Evolutionary conservation across 106 monocot species (phyloP), one percentile per base, ranked within the genome.

Genomic region (Phalaenopsis aphrodite): DNA sequence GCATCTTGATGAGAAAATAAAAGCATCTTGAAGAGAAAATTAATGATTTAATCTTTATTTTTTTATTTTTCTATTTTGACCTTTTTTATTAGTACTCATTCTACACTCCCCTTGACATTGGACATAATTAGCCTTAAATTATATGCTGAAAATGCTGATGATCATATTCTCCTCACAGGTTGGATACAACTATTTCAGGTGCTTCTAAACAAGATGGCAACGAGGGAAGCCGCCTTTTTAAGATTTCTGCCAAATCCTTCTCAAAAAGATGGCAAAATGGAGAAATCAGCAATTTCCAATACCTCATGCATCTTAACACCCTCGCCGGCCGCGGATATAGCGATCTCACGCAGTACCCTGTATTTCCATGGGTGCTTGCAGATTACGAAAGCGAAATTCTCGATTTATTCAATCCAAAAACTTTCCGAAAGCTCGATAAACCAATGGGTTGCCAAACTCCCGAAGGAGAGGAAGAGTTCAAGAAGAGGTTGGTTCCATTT

Each of bases 351-450:
- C 99, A 99, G 49, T 99, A 99, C 80, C 99, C 99, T 75, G 99
- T 99, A n/a, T 99, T 99, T 79, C 99, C 99, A 43, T 99, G 99
- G 99, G 95, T 99, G 69, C 88, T 99, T 79, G 91, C 93, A 46
- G 94, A 99, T 81, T 99, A 99, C 78, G 95, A 99, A 61, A 99
- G 93, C 77, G 93, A 99, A 67, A 76, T 66, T 78, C 71, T 99
- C 72, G 95, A 99, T 87, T 78, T 99, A 41, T 72, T 82, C 47
- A 89, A 88, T 56, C 91, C 99, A 49, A 86, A 82, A 81, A 84
- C 86, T 21, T 99, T 95, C 80, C 90, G 99, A 43, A 99, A 87
- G 80, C 87, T 99, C 81, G 90, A 95, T 78, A 99, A 99, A 79
- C 99, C 99, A 47, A 93, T 99, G 94, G 99, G 99, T 55, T 99